phyloP scores from a whole-genome alignment of 2,329 filamentous ascomycete genomes.

The Ophiobolus disseminans region DNA sequence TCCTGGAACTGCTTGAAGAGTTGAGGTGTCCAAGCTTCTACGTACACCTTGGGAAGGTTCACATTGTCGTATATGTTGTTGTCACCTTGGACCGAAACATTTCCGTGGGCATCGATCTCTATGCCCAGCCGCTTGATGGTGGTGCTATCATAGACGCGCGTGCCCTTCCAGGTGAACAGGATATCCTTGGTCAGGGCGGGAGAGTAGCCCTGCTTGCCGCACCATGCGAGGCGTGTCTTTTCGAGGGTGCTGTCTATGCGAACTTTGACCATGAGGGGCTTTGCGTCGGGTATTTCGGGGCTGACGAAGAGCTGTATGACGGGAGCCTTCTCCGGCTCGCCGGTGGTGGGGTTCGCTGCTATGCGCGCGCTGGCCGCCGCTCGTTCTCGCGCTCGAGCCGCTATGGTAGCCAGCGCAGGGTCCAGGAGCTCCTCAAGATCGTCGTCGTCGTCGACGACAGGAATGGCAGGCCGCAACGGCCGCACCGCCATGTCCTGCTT shows the following conservation, averaged over 20 bases:
- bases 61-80: slow-evolving; percentile 62
- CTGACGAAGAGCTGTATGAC: slow-evolving; percentile 71
- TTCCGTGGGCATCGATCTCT: slow-evolving; percentile 52
- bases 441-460: slow-evolving; percentile 34
- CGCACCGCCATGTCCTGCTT: slow-evolving; percentile 12
- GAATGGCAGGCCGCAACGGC: slow-evolving; percentile 10
- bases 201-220: slow-evolving; percentile 64
- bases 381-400: slow-evolving; percentile 33
- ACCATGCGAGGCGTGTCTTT: slow-evolving; percentile 74
- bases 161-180: slow-evolving; percentile 80
- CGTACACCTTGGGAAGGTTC: slow-evolving; percentile 63
- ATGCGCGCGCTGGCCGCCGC: slow-evolving; percentile 28
- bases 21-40: slow-evolving; percentile 79
- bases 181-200: slow-evolving; percentile 61
- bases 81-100: slow-evolving; percentile 45
- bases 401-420: slow-evolving; percentile 35
- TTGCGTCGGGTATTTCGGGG: slow-evolving; percentile 68
- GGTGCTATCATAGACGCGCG: slow-evolving; percentile 76
- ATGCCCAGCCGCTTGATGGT: slow-evolving; percentile 61
- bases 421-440: slow-evolving; percentile 38
- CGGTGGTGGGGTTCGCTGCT: slow-evolving; percentile 8
- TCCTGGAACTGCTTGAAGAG: slow-evolving; percentile 62
- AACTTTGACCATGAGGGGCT: slow-evolving; percentile 68
- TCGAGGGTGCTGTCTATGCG: slow-evolving; percentile 72
- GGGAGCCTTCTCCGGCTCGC: slow-evolving; percentile 17